Base-by-base conservation (phyloP, 345 rosid species). In the Chamaenerion angustifolium region DNA sequence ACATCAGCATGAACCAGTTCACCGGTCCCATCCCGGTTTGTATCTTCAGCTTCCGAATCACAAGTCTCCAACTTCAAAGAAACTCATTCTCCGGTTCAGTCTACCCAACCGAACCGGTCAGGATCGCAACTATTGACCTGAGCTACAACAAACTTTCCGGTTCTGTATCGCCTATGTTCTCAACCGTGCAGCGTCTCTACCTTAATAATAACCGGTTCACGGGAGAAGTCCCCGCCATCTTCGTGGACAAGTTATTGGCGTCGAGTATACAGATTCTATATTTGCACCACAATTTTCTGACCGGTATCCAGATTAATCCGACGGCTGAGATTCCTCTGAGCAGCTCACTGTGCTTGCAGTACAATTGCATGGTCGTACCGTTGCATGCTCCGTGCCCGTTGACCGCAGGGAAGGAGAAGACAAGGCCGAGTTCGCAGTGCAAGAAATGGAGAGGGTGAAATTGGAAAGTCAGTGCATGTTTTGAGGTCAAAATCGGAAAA, bases 321-420 rank as follows among this genome's bases (percentile, higher is more conserved):
- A 63, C 89, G 80, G 98, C 95, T 1, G 75, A 76, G 51, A 85
- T 90, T 49, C 98, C 98, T 18, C 15, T 70, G 60, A 86, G 89
- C 50, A 79, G 85, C 49, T 83, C 96, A n/a, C 57, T 90, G 64
- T 90, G 98, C 65, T 59, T 86, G 40, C 95, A 87, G 68, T 90
- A 83, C 57, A 90, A 90, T 23, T 90, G 98, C 51, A 87, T 87
- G 98, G 96, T 86, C 17, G 78, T 81, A 47, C 93, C 98, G 56
- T 62, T 87, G 45, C 83, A 81, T 71, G 68, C 95, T 40, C 76
- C 93, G 0, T 92, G 98, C 79, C 98, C 98, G 48, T 64, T 82
- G 72, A 83, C 76, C 31, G 73, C 93, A 15, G 98, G 98, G 48
- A 68, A 59, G 50, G 79, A 83, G 76, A 83, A 71, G 76, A 72